Evolutionary conservation across 257 asterid species (phyloP).

Genomic region (Solanum boliviense): DNA sequence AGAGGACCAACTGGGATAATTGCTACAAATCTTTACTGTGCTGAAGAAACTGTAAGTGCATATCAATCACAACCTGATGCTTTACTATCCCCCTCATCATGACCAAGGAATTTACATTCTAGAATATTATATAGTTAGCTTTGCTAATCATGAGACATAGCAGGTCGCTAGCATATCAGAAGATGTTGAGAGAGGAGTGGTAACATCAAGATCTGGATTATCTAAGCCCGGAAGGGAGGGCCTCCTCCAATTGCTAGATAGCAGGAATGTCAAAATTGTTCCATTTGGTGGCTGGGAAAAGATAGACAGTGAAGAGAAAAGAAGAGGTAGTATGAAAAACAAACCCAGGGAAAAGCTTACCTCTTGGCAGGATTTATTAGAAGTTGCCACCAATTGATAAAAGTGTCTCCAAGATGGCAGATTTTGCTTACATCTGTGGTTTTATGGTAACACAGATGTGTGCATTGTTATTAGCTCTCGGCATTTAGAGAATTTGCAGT

Average conservation of each 20-base stretch:
- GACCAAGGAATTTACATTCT: not conserved
- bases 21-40: constrained; percentile 73
- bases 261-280: constrained; percentile 40
- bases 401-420: not conserved
- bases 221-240: constrained; percentile 63
- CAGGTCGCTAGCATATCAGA: constrained; percentile 70
- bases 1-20: constrained; percentile 90
- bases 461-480: not conserved
- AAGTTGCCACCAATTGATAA: constrained; percentile 26
- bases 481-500: not conserved
- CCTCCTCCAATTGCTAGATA: constrained; percentile 40
- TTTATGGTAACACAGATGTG: not conserved
- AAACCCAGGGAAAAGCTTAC: constrained; percentile 67
- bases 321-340: constrained; percentile 40
- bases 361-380: constrained; percentile 62
- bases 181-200: constrained; percentile 42
- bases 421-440: not conserved
- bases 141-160: constrained; percentile 4
- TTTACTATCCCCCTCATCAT: not conserved
- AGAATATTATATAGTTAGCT: not conserved
- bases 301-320: constrained; percentile 60
- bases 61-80: not conserved
- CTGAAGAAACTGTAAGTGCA: constrained; percentile 69
- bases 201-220: constrained; percentile 20
- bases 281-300: constrained; percentile 54